These are phyloP conservation scores for Irpex sp. DNA, from an alignment of 1,284 basidiomycete species.

Conservation along the genomic window DNA sequence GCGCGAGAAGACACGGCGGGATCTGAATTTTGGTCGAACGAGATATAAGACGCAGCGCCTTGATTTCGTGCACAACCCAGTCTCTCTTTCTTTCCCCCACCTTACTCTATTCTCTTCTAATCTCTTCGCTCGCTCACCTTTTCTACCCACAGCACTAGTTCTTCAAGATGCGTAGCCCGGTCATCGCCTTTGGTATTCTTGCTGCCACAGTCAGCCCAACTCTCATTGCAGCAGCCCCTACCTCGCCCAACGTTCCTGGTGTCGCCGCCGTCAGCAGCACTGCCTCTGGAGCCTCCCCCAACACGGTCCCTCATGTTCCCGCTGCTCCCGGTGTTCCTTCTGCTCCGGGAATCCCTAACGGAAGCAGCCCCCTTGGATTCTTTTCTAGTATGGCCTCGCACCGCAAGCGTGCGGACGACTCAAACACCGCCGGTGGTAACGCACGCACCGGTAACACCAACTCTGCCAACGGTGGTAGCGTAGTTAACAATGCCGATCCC, in stretches of 20 bases:
- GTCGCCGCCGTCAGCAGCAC: background rate
- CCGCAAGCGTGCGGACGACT: slow-evolving; percentile 13
- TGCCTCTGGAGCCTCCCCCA: background rate
- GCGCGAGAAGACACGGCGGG: slow-evolving; percentile 25
- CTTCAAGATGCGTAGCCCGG: slow-evolving; percentile 29
- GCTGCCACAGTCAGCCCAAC: slow-evolving; percentile 29
- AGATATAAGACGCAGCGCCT: slow-evolving; percentile 18
- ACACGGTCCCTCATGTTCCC: background rate
- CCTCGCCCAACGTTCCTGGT: slow-evolving; percentile 17
- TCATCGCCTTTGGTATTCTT: slow-evolving; percentile 29
- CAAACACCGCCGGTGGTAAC: slow-evolving; percentile 14
- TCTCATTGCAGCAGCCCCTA: slow-evolving; percentile 24
- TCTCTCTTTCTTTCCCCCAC: slow-evolving; percentile 15
- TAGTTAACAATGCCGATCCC: slow-evolving; percentile 4
- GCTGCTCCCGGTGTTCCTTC: background rate
- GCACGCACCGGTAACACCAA: slow-evolving; percentile 11
- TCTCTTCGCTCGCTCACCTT: slow-evolving; percentile 16
- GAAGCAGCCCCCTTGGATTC: background rate
- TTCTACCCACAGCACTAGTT: slow-evolving; percentile 14
- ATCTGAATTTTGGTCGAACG: slow-evolving; percentile 13
- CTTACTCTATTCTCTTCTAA: slow-evolving; percentile 23
- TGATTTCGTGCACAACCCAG: slow-evolving; percentile 6
- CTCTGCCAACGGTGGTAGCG: slow-evolving; percentile 9
- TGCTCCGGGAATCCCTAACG: background rate
- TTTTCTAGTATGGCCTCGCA: background rate